phyloP scores from a whole-genome alignment of 192 early-diverging fungal species.

The Funneliformis mosseae region DNA sequence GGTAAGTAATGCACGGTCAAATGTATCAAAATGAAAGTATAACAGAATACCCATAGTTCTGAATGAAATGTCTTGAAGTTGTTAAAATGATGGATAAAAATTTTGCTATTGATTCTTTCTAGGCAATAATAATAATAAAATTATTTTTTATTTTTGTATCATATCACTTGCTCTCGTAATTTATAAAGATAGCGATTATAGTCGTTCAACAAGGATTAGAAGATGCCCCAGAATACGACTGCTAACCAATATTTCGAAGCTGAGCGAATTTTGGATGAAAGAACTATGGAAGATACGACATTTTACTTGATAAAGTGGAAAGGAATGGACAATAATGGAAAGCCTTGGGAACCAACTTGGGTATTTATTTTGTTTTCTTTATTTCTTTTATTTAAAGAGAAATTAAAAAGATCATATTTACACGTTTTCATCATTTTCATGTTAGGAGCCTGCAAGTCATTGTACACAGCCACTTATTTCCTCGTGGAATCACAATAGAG shows the following conservation, averaged over 20 bases:
- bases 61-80: too few relatives aligned
- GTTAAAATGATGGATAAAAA: too few relatives aligned
- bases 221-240: neutral
- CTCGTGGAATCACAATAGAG: constrained; percentile 1
- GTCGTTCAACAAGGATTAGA: neutral
- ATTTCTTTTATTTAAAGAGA: neutral
- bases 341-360: constrained; percentile 24
- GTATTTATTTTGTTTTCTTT: neutral
- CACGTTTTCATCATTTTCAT: neutral
- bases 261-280: constrained; percentile 9
- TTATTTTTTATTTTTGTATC: neutral
- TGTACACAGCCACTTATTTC: constrained; percentile 8
- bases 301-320: constrained; percentile 19
- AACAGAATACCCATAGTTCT: too few relatives aligned
- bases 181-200: neutral
- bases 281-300: neutral
- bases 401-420: neutral
- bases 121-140: neutral
- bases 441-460: constrained; percentile 20
- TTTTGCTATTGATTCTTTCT: too few relatives aligned
- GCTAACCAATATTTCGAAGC: constrained; percentile 18
- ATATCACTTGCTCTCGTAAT: neutral
- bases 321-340: neutral
- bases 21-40: too few relatives aligned
- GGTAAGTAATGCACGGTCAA: too few relatives aligned